Evolutionary conservation across 441 rosid species (phyloP), one percentile per base, ranked within the genome.

Genomic region (Gossypium gossypioides): DNA sequence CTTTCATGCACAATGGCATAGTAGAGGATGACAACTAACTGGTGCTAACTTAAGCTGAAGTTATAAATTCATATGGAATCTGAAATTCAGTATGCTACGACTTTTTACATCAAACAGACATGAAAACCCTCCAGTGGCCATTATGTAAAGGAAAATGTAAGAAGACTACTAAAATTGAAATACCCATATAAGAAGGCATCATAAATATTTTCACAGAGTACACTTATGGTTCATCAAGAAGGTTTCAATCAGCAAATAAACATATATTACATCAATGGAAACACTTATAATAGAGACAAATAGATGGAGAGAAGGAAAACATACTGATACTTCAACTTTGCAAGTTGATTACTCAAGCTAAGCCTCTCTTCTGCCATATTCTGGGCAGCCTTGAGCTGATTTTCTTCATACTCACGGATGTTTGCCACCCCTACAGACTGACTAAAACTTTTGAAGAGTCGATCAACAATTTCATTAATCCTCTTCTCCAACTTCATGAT

Each of bases 331-430:
- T 93, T 96, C 84, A 91, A 82, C 89, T 96, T 96, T 25, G 98
- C 86, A 62, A 96, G 87, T 91, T 93, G 99, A 78, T 86, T 94
- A 74, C 96, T 93, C 80, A 96, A 82, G 79, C 78, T 87, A 78
- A 96, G 88, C 85, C 97, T 93, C 78, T 91, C 98, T 71, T 96
- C 97, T 72, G 94, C 99, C 86, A 87, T 87, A 74, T 84, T 72
- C 81, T 91, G 88, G 55, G 98, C 96, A 84, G 82, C 91, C 87
- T 93, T 93, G 68, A 96, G 87, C 85, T 96, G 96, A 76, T 87
- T 91, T 84, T 96, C 99, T 81, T 96, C 98, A 80, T 91, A 96
- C 82, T 91, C 97, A 69, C 96, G 99, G 76, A 96, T 93, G 77
- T 96, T 96, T 78, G 89, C 81, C 77, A 96, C 97, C 51, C 97